Evolutionary conservation across 2,329 filamentous ascomycete genomes (phyloP).

Genomic region (Phialophora chinensis): DNA sequence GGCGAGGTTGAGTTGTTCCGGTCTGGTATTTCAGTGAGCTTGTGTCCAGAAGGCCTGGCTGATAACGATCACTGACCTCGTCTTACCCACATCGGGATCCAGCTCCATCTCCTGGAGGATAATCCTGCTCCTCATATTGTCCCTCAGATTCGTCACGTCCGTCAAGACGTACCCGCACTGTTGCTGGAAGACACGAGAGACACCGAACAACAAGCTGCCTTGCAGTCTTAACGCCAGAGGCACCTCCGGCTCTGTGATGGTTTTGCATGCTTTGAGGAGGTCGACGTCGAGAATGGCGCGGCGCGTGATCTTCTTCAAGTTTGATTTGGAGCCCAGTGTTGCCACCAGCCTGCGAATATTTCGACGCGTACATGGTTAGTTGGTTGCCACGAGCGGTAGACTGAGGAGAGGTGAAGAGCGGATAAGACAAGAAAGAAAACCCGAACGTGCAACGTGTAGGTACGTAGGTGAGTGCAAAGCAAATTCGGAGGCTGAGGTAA

Average conservation of each 20-base stretch:
- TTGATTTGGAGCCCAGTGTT: conserved; percentile 77
- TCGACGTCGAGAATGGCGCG: conserved; percentile 90
- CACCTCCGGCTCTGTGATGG: conserved; percentile 82
- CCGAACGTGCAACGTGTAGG: background rate
- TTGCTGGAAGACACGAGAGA: conserved; percentile 83
- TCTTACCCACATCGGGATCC: conserved; percentile 73
- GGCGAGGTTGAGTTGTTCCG: conserved; percentile 74
- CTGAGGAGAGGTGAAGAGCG: background rate
- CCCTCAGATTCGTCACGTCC: conserved; percentile 77
- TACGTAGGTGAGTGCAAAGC: background rate
- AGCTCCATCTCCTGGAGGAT: conserved; percentile 64
- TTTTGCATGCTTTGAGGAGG: conserved; percentile 82
- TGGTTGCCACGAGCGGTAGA: background rate
- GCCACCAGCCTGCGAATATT: conserved; percentile 75
- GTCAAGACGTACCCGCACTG: conserved; percentile 85
- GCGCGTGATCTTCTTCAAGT: conserved; percentile 74
- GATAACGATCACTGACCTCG: conserved; percentile 62
- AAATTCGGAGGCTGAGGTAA: background rate
- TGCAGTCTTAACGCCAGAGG: conserved; percentile 91
- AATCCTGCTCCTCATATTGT: conserved; percentile 72
- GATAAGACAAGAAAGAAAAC: conserved; percentile 1
- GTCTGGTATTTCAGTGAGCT: conserved; percentile 55
- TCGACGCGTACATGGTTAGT: background rate
- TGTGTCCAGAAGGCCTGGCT: background rate
- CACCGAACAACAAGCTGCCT: conserved; percentile 84